Conservation (phyloP, 2,329 filamentous ascomycete species). For the Fusarium sp. region DNA sequence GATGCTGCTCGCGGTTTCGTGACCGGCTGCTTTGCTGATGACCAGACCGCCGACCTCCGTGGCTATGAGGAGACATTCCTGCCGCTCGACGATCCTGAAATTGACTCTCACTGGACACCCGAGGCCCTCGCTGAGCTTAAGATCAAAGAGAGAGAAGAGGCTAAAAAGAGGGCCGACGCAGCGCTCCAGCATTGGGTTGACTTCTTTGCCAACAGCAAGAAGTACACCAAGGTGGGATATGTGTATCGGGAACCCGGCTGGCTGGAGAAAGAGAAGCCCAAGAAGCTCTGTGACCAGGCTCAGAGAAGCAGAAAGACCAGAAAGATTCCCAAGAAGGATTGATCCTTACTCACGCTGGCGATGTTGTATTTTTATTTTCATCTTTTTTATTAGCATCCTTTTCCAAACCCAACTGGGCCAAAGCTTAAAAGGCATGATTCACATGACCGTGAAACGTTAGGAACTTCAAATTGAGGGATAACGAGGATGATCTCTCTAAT, state of each 20-base stretch:
- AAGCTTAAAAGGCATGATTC: not conserved
- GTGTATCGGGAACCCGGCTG: conserved; percentile 70
- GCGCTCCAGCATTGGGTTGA: conserved; percentile 81
- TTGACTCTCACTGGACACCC: conserved; percentile 66
- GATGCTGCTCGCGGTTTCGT: conserved; percentile 91
- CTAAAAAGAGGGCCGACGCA: conserved; percentile 69
- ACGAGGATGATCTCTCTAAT: conserved; percentile 14
- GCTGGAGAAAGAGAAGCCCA: conserved; percentile 67
- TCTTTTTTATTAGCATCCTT: not conserved
- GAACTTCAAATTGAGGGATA: not conserved
- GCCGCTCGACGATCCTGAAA: conserved; percentile 66
- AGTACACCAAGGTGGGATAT: conserved; percentile 82
- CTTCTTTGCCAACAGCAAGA: conserved; percentile 81
- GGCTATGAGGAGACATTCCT: conserved; percentile 89
- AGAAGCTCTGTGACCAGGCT: conserved; percentile 75
- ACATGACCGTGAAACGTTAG: not conserved
- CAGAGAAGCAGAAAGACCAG: conserved; percentile 64
- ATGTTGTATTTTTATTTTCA: not conserved
- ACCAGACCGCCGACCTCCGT: conserved; percentile 82
- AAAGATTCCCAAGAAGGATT: conserved; percentile 46
- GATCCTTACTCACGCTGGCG: not conserved
- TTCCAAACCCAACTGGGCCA: not conserved
- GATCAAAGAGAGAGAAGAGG: conserved; percentile 70
- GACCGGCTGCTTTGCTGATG: conserved; percentile 89
- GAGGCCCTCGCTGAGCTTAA: conserved; percentile 62